phyloP scores from a whole-genome alignment of 2,329 filamentous ascomycete genomes.

The Colletotrichum gigasporum region DNA sequence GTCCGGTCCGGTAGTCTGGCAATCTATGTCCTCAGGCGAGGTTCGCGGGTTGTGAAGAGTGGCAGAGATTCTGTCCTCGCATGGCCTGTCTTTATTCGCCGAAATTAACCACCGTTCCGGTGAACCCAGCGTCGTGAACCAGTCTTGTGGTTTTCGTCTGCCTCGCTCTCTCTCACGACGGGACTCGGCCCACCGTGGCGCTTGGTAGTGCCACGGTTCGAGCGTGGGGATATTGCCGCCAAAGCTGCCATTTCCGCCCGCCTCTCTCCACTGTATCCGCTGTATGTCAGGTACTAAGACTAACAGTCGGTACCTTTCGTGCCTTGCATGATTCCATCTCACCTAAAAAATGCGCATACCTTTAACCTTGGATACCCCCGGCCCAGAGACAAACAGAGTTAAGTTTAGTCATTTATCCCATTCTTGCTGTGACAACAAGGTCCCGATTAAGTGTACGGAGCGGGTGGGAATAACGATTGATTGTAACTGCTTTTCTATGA shows the following conservation, averaged over 20 bases:
- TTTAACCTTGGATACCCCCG: neutral
- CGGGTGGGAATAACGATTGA: too few relatives aligned
- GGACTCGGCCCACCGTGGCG: neutral
- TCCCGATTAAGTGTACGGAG: too few relatives aligned
- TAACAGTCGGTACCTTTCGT: neutral
- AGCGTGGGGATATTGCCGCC: neutral
- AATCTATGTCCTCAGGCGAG: neutral
- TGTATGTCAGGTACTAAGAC: neutral
- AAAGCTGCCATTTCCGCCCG: neutral
- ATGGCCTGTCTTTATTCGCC: neutral
- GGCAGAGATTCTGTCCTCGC: neutral
- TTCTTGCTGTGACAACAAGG: too few relatives aligned
- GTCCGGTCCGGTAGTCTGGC: neutral
- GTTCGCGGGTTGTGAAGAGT: neutral
- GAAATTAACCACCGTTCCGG: neutral
- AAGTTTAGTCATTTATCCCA: neutral
- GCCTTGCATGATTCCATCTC: neutral
- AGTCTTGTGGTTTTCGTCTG: neutral
- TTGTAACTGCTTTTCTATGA: too few relatives aligned
- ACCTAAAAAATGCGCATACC: neutral
- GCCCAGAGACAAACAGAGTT: neutral
- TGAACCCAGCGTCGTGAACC: neutral
- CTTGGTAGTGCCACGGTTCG: neutral
- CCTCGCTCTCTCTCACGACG: neutral
- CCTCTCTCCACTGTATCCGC: neutral